These are phyloP conservation scores for Trichosporon inkin DNA, from an alignment of 1,284 basidiomycete species.

Conservation along the genomic window DNA sequence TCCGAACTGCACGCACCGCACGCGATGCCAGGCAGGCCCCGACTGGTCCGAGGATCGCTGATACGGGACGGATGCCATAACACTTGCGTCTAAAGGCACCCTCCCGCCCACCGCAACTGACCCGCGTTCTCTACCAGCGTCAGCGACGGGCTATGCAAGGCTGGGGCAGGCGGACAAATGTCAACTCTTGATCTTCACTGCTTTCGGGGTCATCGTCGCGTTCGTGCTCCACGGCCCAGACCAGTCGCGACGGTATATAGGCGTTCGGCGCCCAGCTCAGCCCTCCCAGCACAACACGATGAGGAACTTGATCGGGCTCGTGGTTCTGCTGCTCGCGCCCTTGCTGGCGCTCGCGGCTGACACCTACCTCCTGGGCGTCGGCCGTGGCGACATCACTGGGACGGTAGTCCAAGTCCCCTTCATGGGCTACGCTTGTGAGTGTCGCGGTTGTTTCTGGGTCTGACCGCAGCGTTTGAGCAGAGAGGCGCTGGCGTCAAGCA, in stretches of 20 bases:
- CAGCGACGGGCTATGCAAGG: too few relatives aligned
- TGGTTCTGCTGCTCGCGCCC: not conserved
- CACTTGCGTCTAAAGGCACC: not conserved
- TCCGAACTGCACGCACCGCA: not conserved
- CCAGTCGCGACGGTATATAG: too few relatives aligned
- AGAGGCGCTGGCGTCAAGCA: slow-evolving; percentile 16
- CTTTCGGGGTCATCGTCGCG: too few relatives aligned
- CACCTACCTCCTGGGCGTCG: slow-evolving; percentile 21
- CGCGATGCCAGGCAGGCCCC: not conserved
- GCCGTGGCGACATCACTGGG: slow-evolving; percentile 20
- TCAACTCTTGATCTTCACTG: too few relatives aligned
- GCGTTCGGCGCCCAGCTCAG: not conserved
- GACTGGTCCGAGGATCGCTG: not conserved
- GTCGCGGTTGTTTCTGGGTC: not conserved
- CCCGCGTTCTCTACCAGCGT: too few relatives aligned
- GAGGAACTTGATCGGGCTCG: not conserved
- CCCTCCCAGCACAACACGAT: not conserved
- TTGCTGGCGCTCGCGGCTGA: slow-evolving; percentile 9
- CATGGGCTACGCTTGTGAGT: slow-evolving; percentile 13
- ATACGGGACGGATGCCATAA: not conserved
- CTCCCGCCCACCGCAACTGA: too few relatives aligned
- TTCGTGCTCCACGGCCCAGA: too few relatives aligned
- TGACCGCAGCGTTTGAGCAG: slow-evolving; percentile 7
- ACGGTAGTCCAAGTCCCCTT: slow-evolving; percentile 20
- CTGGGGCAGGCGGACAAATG: too few relatives aligned